Percentiles rank a stretch among this genome's conserved stretches.
Conservation (phyloP, 2,329 filamentous ascomycete genomes). For the Fusarium sambucinum region DNA sequence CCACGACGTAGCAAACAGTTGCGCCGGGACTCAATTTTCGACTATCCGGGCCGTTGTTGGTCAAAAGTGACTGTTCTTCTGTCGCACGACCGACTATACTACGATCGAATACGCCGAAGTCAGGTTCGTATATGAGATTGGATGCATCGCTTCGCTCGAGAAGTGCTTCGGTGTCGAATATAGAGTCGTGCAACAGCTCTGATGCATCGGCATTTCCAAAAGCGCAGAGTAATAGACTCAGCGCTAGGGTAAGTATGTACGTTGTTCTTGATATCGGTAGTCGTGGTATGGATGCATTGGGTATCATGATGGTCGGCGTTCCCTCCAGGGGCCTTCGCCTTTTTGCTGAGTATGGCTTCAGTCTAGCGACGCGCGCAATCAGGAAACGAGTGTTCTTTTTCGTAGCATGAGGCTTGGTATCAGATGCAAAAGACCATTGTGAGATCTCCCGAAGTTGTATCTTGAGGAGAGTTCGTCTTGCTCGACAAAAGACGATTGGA, state of each 20-base stretch:
- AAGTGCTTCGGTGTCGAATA: slow-evolving; percentile 29
- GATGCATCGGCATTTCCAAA: slow-evolving; percentile 72
- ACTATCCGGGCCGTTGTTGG: slow-evolving; percentile 73
- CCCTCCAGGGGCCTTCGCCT: slow-evolving; percentile 56
- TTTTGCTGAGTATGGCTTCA: slow-evolving; percentile 15
- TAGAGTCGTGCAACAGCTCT: slow-evolving; percentile 54
- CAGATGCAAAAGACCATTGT: slow-evolving; percentile 35
- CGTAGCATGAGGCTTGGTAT: slow-evolving; percentile 35
- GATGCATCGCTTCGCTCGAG: slow-evolving; percentile 30
- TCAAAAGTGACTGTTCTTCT: slow-evolving; percentile 61
- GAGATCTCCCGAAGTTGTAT: slow-evolving; percentile 9
- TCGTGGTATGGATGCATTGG: slow-evolving; percentile 78
- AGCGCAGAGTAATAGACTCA: slow-evolving; percentile 72
- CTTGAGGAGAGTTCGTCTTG: slow-evolving; percentile 1
- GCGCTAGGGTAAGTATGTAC: slow-evolving; percentile 63
- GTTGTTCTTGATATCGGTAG: slow-evolving; percentile 75
- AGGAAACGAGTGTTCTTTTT: slow-evolving; percentile 20
- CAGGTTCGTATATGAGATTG: slow-evolving; percentile 65
- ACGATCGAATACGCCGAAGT: slow-evolving; percentile 71
- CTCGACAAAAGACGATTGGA: background rate
- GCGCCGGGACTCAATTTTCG: slow-evolving; percentile 73
- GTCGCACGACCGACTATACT: slow-evolving; percentile 73
- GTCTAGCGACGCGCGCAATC: slow-evolving; percentile 26
- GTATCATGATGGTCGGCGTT: slow-evolving; percentile 64
- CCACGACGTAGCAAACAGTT: slow-evolving; percentile 61